Base-by-base conservation (phyloP, 495 filamentous ascomycete genomes). In the Bryoglossum gracile region DNA sequence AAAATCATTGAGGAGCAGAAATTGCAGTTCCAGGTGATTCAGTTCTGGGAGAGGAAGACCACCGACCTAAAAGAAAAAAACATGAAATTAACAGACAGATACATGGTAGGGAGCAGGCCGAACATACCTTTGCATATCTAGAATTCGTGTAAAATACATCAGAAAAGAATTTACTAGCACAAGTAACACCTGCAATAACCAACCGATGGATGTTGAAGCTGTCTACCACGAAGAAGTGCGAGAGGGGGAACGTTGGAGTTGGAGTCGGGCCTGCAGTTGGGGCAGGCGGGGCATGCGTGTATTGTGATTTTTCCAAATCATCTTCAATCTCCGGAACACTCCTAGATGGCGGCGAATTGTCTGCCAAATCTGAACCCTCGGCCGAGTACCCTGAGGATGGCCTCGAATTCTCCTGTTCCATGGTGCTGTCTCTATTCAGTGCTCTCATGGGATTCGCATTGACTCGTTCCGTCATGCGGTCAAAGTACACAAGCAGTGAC, bases 131-230 rank as follows among this genome's bases (percentile, higher is more conserved):
- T 52, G 94, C 92, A 65, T 99, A 99, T 77, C 92, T 75, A 37
- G 94, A 97, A 68, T 99, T 99, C 14, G 92, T 99, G 60, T 97
- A 99, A 59, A 99, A 99, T 35, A 97, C 89, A 71, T 99, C 92
- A 3, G 90, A 96, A 65, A 99, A 99, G 74, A 97, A 99, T 69
- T 99, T 99, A 77, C 90, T 95, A 9, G 94, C 91, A 65, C 94
- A 97, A 13, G 92, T 97, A 38, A 99, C 94, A 17, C 90, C 92
- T 8, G 92, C 89, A 65, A 99, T 99, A 37, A 97, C 90, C 45
- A 99, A 70, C 22, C 92, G 83, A 59, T 99, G 92, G 55, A 99
- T 99, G 66, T 99, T 99, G 67, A 92, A 99, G 63, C 91, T 96
- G 69, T 99, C 92, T 2, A 97, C 92, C 39, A 97, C 91, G 60